Base-by-base conservation (phyloP, 2,329 filamentous ascomycete genomes). In the Stenocarpella maydis region DNA sequence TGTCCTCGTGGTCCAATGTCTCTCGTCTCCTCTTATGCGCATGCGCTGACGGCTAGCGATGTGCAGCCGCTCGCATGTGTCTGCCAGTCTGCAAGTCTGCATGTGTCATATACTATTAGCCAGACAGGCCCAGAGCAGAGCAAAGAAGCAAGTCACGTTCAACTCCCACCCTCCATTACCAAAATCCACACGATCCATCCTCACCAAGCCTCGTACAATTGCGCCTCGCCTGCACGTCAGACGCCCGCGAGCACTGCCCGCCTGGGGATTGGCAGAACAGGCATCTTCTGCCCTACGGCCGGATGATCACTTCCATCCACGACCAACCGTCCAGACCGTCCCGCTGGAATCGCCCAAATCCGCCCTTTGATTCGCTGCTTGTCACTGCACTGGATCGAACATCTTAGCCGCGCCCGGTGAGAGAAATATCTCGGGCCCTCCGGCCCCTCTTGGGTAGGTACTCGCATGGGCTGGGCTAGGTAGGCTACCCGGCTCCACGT, bases 121-220 rank as follows among this genome's bases (percentile, higher is more conserved):
- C 31, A 31, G 31, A 37, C 34, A 37, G 9, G 31, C 31, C 34
- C 34, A 61, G 58, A 61, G 55, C 50, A 53, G 19, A 28, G 50
- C 41, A 47, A 24, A 34, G 28, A 41, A 49, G 54, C 54, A 68
- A 63, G 68, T 68, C 69, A 70, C n/a, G 55, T 64, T 63, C 58
- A 47, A 61, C 58, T 61, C 58, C 58, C 60, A 60, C 67, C 58
- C 47, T 54, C 68, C 63, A 66, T 68, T 65, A 64, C 31, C 34
- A 34, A 49, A 65, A 61, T 28, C 31, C 55, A 61, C 55, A 31
- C 43, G 65, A 53, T 69, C 47, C 69, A 53, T 69, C 47, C 69
- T 24, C 49, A 55, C 69, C 34, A 50, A 71, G 65, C 69, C 69
- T 69, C 65, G 58, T 68, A 71, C 69, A 71, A 34, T 65, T 61